A percentile compares a stretch with the other conserved stretches of the same genome.
Conservation (phyloP, 1,139 yeast species). For the Yamadazyma songkhlaensis region DNA sequence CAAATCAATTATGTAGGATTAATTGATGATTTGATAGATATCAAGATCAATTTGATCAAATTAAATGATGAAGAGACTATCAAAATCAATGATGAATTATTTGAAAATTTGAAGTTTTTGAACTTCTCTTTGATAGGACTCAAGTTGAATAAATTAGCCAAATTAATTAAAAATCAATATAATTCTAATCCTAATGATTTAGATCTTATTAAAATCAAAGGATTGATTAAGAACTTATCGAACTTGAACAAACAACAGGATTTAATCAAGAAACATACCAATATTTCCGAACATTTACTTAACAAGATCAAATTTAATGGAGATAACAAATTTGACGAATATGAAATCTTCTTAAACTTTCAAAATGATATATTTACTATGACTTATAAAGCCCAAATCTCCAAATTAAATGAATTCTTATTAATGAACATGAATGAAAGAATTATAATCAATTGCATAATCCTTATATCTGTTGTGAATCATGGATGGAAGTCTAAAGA, state of each 20-base stretch:
- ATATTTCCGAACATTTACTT: conserved; percentile 68
- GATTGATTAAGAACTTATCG: conserved; percentile 69
- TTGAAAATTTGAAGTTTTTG: conserved; percentile 53
- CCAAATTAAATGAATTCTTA: conserved; percentile 48
- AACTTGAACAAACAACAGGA: conserved; percentile 67
- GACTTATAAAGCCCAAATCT: conserved; percentile 54
- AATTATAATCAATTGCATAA: conserved; percentile 47
- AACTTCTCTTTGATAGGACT: conserved; percentile 84
- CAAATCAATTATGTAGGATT: conserved; percentile 85
- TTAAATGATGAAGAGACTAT: conserved; percentile 24
- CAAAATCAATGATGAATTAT: conserved; percentile 19
- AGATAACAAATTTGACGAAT: conserved; percentile 24
- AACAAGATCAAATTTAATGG: conserved; percentile 39
- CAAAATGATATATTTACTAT: conserved; percentile 71
- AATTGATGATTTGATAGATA: conserved; percentile 65
- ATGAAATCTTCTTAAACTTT: conserved; percentile 58
- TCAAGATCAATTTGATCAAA: conserved; percentile 47
- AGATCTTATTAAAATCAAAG: conserved; percentile 60
- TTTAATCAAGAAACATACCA: conserved; percentile 71
- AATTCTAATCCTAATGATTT: conserved; percentile 52
- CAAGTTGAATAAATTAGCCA: conserved; percentile 68
- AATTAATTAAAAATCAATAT: conserved; percentile 65
- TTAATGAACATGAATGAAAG: conserved; percentile 32
- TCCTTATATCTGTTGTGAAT: conserved; percentile 56
- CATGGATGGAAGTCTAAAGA: conserved; percentile 67